These are phyloP conservation scores for Didymella lethalis DNA, from an alignment of 2,329 filamentous ascomycete species.

Conservation along the genomic window DNA sequence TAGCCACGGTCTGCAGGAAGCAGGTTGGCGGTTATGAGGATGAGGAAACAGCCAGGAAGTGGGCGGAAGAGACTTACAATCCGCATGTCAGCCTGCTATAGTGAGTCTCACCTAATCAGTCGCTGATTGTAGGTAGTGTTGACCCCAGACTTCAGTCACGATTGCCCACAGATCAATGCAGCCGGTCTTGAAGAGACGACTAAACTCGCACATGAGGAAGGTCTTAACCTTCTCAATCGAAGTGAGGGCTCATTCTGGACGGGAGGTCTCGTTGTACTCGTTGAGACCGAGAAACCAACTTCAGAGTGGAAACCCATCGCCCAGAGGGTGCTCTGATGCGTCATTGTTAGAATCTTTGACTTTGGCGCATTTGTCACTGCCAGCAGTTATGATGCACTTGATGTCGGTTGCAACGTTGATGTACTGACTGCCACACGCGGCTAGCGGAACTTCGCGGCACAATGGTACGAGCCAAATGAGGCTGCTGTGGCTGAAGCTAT, in stretches of 20 bases:
- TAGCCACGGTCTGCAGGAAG: slow-evolving; percentile 42
- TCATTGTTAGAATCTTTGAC: background rate
- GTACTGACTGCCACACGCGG: slow-evolving; percentile 2
- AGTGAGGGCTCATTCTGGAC: slow-evolving; percentile 39
- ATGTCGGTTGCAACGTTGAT: background rate
- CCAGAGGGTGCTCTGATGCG: slow-evolving; percentile 35
- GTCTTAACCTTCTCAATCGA: slow-evolving; percentile 28
- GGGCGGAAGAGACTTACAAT: slow-evolving; percentile 45
- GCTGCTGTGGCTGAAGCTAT: slow-evolving; percentile 19
- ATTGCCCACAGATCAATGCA: slow-evolving; percentile 34
- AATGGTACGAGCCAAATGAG: slow-evolving; percentile 8
- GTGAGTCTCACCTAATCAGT: slow-evolving; percentile 38
- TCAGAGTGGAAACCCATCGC: slow-evolving; percentile 50
- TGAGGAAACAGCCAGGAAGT: slow-evolving; percentile 34
- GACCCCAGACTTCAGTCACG: slow-evolving; percentile 31
- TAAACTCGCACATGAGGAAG: slow-evolving; percentile 31
- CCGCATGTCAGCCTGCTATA: slow-evolving; percentile 55
- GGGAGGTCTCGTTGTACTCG: slow-evolving; percentile 52
- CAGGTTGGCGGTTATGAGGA: slow-evolving; percentile 38
- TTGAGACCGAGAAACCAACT: slow-evolving; percentile 50
- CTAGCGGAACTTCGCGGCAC: background rate
- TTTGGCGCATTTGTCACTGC: background rate
- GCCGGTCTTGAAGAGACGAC: slow-evolving; percentile 34
- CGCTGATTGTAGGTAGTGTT: background rate
- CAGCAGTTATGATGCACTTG: background rate